Conservation (phyloP, 352 stramenopile species). For the Pythium monospermum region DNA sequence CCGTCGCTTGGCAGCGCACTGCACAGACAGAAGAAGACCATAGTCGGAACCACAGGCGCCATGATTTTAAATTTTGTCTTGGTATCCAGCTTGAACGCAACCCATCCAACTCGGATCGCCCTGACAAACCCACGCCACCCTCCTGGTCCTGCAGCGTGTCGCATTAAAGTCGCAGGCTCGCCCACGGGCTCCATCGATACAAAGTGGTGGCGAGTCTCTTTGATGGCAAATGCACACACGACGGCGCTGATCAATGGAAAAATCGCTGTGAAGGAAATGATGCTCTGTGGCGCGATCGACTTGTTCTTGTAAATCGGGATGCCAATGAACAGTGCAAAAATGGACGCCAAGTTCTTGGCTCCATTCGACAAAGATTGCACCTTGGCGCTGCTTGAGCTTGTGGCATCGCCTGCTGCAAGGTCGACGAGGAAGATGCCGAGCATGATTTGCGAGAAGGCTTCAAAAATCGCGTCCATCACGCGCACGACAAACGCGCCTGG, state of each 20-base stretch:
- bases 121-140: neutral
- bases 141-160: too few relatives aligned
- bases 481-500: conserved; percentile 62
- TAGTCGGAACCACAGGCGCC: conserved; percentile 50
- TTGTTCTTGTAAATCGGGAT: conserved; percentile 68
- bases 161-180: neutral
- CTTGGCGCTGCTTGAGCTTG: conserved; percentile 47
- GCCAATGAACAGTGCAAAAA: conserved; percentile 49
- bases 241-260: conserved; percentile 47
- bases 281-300: conserved; percentile 31
- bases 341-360: conserved; percentile 60
- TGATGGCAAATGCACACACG: conserved; percentile 45
- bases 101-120: conserved; percentile 19
- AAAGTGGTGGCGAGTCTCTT: conserved; percentile 28
- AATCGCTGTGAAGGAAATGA: conserved; percentile 63
- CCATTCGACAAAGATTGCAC: conserved; percentile 72
- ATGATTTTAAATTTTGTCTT: conserved; percentile 42
- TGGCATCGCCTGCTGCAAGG: conserved; percentile 44
- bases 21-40: conserved; percentile 82
- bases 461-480: conserved; percentile 59
- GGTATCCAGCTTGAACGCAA: conserved; percentile 42
- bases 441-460: conserved; percentile 82
- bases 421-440: conserved; percentile 72
- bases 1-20: conserved; percentile 61
- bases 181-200: neutral